Percentiles rank a stretch among this genome's conserved stretches.
These are phyloP conservation scores for Casuarina equisetifolia DNA, from an alignment of 306 rosid species.

Conservation along the genomic window DNA sequence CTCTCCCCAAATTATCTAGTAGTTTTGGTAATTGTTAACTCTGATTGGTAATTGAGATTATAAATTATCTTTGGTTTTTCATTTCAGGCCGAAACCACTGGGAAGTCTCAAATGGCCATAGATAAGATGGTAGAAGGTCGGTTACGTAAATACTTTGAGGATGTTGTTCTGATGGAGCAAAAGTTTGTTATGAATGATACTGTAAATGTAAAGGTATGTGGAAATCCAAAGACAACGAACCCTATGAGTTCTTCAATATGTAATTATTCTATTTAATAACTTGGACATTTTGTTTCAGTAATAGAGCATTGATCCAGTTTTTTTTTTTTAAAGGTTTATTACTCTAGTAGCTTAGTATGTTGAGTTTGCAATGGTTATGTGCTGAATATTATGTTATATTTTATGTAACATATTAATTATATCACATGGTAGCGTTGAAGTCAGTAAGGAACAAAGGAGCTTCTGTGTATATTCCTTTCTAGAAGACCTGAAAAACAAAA, in stretches of 20 bases:
- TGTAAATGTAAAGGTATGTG: slow-evolving; percentile 71
- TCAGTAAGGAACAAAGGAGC: not conserved
- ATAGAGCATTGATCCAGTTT: not conserved
- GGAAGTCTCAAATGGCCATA: slow-evolving; percentile 82
- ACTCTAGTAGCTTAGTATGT: not conserved
- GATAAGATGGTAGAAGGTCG: slow-evolving; percentile 98
- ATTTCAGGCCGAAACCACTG: slow-evolving; percentile 81
- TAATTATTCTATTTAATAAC: no score
- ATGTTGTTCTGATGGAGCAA: slow-evolving; percentile 89
- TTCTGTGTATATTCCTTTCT: not conserved
- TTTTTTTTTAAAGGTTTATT: no score
- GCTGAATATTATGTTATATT: not conserved
- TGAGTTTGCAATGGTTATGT: not conserved
- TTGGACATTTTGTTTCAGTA: no score
- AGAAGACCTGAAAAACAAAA: not conserved
- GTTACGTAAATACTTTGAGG: slow-evolving; percentile 82
- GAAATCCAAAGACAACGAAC: not conserved
- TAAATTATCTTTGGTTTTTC: slow-evolving; percentile 18
- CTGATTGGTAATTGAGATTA: no score
- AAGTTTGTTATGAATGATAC: slow-evolving; percentile 71
- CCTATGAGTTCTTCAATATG: not conserved
- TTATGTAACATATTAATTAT: no score
- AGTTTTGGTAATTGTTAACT: not conserved
- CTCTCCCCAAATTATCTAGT: not conserved
- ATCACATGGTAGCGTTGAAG: not conserved